phyloP scores from a whole-genome alignment of 1,139 yeast genomes.

The Tardiomyces digboiensis region DNA sequence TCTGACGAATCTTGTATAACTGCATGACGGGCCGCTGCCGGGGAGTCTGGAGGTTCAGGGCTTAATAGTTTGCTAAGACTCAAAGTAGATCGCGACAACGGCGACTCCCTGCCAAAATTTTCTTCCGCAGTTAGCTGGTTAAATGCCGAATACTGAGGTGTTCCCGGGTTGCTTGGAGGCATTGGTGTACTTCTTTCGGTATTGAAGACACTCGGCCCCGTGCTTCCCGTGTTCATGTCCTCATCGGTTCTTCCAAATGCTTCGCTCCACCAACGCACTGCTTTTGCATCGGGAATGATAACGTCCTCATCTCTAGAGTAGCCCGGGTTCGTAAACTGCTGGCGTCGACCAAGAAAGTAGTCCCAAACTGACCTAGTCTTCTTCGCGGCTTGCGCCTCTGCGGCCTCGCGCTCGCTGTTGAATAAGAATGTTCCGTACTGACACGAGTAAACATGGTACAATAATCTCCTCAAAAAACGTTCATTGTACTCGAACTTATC shows the following conservation, averaged over 20 bases:
- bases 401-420: conserved; percentile 60
- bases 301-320: conserved; percentile 36
- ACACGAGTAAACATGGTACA: conserved; percentile 86
- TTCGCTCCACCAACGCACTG: conserved; percentile 83
- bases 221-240: conserved; percentile 50
- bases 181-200: not conserved
- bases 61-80: too few relatives aligned
- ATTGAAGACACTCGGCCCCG: conserved; percentile 25
- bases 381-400: conserved; percentile 30
- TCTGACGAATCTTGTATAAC: too few relatives aligned
- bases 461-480: conserved; percentile 68
- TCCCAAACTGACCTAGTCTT: conserved; percentile 87
- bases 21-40: too few relatives aligned
- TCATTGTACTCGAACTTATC: conserved; percentile 77
- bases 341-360: conserved; percentile 67
- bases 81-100: too few relatives aligned
- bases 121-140: not conserved
- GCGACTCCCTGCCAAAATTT: not conserved
- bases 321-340: conserved; percentile 54
- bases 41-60: too few relatives aligned
- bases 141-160: not conserved
- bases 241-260: conserved; percentile 67
- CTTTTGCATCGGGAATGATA: conserved; percentile 58
- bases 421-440: conserved; percentile 89
- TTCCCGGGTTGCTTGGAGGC: not conserved